phyloP scores from a whole-genome alignment of 805 yeast genomes.

The Starmerella stigmatis region DNA sequence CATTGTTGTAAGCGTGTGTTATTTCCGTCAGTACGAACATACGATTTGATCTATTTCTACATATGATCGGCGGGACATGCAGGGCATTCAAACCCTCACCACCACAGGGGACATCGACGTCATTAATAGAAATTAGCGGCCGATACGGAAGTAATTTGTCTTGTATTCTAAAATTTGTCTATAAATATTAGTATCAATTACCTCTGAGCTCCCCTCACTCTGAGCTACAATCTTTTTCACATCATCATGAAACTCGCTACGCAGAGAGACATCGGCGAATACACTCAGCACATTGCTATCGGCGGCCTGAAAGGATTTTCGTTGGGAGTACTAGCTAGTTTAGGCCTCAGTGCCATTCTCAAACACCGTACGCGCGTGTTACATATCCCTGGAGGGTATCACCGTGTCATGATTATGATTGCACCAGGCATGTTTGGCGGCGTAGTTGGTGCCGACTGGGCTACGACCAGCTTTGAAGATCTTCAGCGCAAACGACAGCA shows the following conservation, averaged over 20 bases:
- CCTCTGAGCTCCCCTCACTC: too few species aligned
- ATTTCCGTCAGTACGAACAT: conserved; percentile 1
- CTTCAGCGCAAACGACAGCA: conserved; percentile 36
- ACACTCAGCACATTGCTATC: conserved; percentile 43
- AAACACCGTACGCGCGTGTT: conserved; percentile 32
- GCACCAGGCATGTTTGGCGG: conserved; percentile 56
- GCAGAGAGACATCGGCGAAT: conserved; percentile 56
- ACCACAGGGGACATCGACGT: conserved; percentile 3
- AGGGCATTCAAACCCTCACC: not conserved
- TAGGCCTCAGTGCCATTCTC: conserved; percentile 39
- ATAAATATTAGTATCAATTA: too few species aligned
- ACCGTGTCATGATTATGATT: conserved; percentile 51
- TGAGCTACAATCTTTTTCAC: too few species aligned
- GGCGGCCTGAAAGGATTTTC: conserved; percentile 55
- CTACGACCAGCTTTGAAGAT: conserved; percentile 56
- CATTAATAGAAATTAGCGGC: not conserved
- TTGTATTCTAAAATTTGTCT: not conserved
- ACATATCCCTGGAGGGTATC: conserved; percentile 25
- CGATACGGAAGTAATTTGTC: not conserved
- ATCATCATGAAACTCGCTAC: conserved; percentile 52
- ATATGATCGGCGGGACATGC: not conserved
- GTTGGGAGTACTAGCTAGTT: conserved; percentile 47
- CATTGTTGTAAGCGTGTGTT: not conserved
- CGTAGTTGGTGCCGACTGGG: conserved; percentile 59
- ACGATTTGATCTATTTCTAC: conserved; percentile 1